A percentile compares a stretch with the other conserved stretches of the same genome.
Conservation (phyloP, 148 eudicot genomes). For the Fallopia convolvulus region DNA sequence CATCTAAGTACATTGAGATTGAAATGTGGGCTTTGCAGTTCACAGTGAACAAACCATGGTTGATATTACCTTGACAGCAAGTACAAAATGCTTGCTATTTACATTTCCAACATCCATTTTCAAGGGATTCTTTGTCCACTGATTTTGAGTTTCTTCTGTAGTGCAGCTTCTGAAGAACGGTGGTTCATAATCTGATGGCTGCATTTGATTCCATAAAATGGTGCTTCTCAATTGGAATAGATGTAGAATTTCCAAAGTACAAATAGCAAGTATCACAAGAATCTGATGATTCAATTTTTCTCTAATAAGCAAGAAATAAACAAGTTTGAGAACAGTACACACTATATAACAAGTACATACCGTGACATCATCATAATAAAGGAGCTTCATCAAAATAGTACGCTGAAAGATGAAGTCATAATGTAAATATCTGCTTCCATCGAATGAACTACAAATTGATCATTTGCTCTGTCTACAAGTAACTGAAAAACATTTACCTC, state of each 20-base stretch:
- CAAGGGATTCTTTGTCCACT: slow-evolving; percentile 72
- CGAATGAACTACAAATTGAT: neutral
- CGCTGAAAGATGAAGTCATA: slow-evolving; percentile 49
- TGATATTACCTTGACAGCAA: slow-evolving; percentile 69
- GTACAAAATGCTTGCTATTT: slow-evolving; percentile 77
- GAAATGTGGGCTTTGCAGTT: neutral
- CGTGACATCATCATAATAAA: slow-evolving; percentile 86
- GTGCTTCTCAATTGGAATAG: neutral
- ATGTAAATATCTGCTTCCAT: neutral
- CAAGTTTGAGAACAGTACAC: neutral
- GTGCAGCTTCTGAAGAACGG: slow-evolving; percentile 90
- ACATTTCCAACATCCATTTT: slow-evolving; percentile 91
- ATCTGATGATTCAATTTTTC: neutral
- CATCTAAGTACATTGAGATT: neutral
- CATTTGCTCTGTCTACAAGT: neutral
- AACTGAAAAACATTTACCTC: slow-evolving; percentile 43
- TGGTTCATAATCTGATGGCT: slow-evolving; percentile 92
- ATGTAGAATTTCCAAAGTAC: neutral
- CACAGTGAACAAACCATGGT: neutral
- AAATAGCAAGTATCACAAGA: neutral
- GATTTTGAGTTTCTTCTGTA: slow-evolving; percentile 59
- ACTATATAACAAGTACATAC: slow-evolving; percentile 27
- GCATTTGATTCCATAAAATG: slow-evolving; percentile 16
- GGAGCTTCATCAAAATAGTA: slow-evolving; percentile 89
- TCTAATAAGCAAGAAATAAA: neutral